Base-by-base conservation (phyloP, 371 early-diverging fungal genomes). In the Mortierella sp. region DNA sequence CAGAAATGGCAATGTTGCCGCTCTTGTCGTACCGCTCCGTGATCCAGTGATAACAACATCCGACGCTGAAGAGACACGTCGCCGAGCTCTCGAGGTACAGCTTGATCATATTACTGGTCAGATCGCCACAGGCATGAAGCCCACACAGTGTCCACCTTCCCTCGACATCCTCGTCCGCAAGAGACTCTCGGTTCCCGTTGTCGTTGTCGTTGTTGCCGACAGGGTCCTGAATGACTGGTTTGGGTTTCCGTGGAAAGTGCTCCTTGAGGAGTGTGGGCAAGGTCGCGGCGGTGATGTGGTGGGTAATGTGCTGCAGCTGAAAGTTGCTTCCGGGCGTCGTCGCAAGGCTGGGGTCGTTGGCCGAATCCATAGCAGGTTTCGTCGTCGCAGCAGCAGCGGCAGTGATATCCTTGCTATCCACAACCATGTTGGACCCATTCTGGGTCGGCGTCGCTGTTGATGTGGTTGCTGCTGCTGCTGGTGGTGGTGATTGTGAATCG, bases 111-210 rank as follows among this genome's bases (percentile, higher is more conserved):
- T 92, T 87, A 66, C 92, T 91, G 5, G 95, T 90, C 64, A 97
- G 75, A 73, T 96, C 93, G 7, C 97, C 97, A 70, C 97, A 97
- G 0, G 97, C 92, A 77, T 97, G 97, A 11, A 97, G 88, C 3
- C 97, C 96, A 64, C 95, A 94, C 0, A 96, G 86, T 50, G 95
- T 83, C 94, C 94, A 96, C 24, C 85, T 53, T 9, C 73, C 76
- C 64, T 65, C 71, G 26, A 34, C 86, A 52, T 68, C 74, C 11
- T 70, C 77, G 4, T 61, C 69, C n/a, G 68, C n/a, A n/a, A n/a
- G 55, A 69, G 75, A 47, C 7, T 29, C 41, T 64, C 19, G 37
- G 2, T 77, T 39, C 61, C 84, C 19, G 58, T 43, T 14, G 29
- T 64, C 29, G 31, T 39, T 34, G 39, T 16, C 52, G 11, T 29